phyloP scores from a whole-genome alignment of 225 moss, liverwort and hornwort genomes.

The Ulota crispa region DNA sequence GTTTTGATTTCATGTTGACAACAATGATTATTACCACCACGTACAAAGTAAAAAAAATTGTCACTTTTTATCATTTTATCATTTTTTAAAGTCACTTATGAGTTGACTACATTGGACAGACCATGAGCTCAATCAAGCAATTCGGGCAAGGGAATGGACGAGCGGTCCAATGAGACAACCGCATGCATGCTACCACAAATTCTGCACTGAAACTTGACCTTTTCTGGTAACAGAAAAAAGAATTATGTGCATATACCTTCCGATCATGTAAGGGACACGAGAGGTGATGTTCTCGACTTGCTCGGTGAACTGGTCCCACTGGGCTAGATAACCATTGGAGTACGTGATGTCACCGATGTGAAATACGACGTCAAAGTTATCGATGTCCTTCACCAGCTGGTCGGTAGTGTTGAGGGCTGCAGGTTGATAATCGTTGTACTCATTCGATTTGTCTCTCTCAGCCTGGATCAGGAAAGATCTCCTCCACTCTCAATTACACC shows the following conservation, averaged over 20 bases:
- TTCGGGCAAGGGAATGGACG: no score
- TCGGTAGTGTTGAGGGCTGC: conserved; percentile 74
- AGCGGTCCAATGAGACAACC: no score
- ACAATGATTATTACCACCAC: no score
- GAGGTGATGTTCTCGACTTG: conserved; percentile 56
- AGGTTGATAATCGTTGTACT: conserved; percentile 58
- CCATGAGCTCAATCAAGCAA: no score
- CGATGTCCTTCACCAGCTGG: conserved; percentile 54
- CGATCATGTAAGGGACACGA: conserved; percentile 62
- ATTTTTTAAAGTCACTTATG: no score
- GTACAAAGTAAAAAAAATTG: no score
- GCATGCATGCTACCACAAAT: no score
- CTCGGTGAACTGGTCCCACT: conserved; percentile 77
- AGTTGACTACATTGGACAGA: no score
- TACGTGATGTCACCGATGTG: conserved; percentile 64
- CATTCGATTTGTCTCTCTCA: conserved; percentile 61
- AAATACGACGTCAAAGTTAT: conserved; percentile 56
- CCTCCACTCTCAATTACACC: not conserved
- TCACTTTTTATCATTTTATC: no score
- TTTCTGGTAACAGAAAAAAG: not conserved
- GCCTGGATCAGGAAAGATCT: conserved; percentile 28
- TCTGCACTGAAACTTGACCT: not conserved
- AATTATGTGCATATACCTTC: conserved; percentile 23
- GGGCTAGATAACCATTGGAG: conserved; percentile 59
- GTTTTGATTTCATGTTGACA: no score